Conservation (phyloP, 1,139 yeast genomes). For the Taphrina deformans region DNA sequence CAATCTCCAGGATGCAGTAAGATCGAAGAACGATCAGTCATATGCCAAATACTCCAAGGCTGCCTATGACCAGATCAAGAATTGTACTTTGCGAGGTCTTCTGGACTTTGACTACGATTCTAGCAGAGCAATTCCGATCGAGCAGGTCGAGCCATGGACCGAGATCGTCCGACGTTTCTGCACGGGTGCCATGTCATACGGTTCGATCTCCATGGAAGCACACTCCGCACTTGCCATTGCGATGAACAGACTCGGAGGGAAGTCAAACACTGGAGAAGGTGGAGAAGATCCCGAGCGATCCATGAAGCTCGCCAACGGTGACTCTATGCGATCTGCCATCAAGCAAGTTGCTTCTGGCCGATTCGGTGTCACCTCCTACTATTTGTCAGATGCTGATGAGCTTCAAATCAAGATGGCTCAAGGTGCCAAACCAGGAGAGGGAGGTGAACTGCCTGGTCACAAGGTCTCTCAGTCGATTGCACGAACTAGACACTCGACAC, state of each 20-base stretch:
- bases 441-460: conserved; percentile 97
- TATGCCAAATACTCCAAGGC: conserved; percentile 86
- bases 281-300: conserved; percentile 97
- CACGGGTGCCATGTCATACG: conserved; percentile 99
- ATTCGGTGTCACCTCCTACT: conserved; percentile 95
- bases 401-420: conserved; percentile 98
- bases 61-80: conserved; percentile 87
- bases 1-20: conserved; percentile 91
- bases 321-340: conserved; percentile 96
- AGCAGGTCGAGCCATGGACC: conserved; percentile 99
- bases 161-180: conserved; percentile 96
- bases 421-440: conserved; percentile 99
- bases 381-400: conserved; percentile 94
- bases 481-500: conserved; percentile 93
- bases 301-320: conserved; percentile 72
- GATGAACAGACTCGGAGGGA: conserved; percentile 96
- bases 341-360: conserved; percentile 98
- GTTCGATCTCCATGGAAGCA: conserved; percentile 97
- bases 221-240: conserved; percentile 98
- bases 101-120: conserved; percentile 80
- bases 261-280: conserved; percentile 98
- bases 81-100: conserved; percentile 91
- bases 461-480: conserved; percentile 88
- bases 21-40: conserved; percentile 91
- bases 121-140: conserved; percentile 79